Evolutionary conservation across 1,139 yeast genomes (phyloP).

Genomic region (Saccharomyces hybrid): DNA sequence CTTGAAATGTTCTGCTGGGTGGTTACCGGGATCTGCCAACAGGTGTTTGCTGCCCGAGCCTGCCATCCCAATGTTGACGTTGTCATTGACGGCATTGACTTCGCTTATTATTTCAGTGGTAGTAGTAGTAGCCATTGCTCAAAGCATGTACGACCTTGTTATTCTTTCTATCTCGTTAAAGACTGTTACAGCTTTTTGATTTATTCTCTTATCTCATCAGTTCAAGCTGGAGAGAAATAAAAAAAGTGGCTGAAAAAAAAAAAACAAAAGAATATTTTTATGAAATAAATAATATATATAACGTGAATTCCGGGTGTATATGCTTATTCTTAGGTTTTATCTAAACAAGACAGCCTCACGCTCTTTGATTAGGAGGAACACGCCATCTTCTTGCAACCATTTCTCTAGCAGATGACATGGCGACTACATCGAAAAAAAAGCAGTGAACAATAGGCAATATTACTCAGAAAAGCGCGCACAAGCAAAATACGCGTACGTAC

Average conservation of each 20-base stretch:
- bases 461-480: background rate
- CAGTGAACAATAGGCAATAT: background rate
- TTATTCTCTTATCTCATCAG: too few relatives aligned
- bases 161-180: too few relatives aligned
- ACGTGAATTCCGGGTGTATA: background rate
- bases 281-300: background rate
- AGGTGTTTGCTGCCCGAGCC: slow-evolving; percentile 17
- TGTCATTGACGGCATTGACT: background rate
- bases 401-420: too few relatives aligned
- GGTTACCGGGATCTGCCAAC: slow-evolving; percentile 62
- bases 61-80: background rate
- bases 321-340: background rate
- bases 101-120: background rate
- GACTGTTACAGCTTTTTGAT: too few relatives aligned
- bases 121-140: background rate
- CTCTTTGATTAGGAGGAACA: background rate
- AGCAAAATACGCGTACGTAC: background rate
- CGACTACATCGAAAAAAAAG: background rate
- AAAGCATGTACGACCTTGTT: too few relatives aligned
- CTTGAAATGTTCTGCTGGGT: slow-evolving; percentile 57
- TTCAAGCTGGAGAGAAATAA: too few relatives aligned
- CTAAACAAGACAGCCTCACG: background rate
- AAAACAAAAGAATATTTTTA: background rate
- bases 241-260: background rate
- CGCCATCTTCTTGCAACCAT: background rate